Base-by-base conservation (phyloP, 331 rosid genomes). In the Acacia concinna region DNA sequence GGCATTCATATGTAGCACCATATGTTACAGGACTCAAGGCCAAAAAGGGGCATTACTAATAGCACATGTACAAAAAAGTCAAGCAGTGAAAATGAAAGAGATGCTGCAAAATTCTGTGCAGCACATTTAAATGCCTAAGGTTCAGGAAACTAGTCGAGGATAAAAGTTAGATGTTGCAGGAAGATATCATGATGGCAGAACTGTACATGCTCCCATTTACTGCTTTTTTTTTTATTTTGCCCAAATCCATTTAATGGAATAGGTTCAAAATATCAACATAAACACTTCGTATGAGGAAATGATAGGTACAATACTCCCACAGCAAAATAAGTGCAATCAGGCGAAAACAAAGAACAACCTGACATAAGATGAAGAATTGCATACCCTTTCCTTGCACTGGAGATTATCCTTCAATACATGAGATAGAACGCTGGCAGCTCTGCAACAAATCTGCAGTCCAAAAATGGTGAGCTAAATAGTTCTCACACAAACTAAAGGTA, bases 391-490 rank as follows among this genome's bases (percentile, higher is more conserved):
- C 87, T 95, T 95, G 97, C 98, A 89, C 70, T 85, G 91, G 82
- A 75, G 84, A 83, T 95, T 88, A 85, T 90, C 96, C 85, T 91
- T 89, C 82, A 95, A 84, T 79, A 93, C 86, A 86, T 93, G 94
- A 56, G 99, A 86, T 71, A 95, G 97, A 85, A 95, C 96, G 79
- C 96, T 90, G 51, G 98, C 96, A 49, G 98, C 99, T 88, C 99
- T 90, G 88, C 94, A 81, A 85, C 94, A 95, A 75, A 89, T 90
- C 99, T 93, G 91, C 86, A 83, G 41, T 65, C 69, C 71, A 83
- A 68, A 71, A 27, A 47, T 75, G 44, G 62, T 89, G 43, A 83
- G 83, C 73, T 72, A 74, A 59, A 44, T 73, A 62, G 82, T 74
- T 75, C 31, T 54, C 31, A 27, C 52, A 76, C 10, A 15, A 64